A percentile compares a stretch with the other conserved stretches of the same genome.
Conservation (phyloP, 2,329 filamentous ascomycete genomes). For the Plectosphaerella cucumerina region DNA sequence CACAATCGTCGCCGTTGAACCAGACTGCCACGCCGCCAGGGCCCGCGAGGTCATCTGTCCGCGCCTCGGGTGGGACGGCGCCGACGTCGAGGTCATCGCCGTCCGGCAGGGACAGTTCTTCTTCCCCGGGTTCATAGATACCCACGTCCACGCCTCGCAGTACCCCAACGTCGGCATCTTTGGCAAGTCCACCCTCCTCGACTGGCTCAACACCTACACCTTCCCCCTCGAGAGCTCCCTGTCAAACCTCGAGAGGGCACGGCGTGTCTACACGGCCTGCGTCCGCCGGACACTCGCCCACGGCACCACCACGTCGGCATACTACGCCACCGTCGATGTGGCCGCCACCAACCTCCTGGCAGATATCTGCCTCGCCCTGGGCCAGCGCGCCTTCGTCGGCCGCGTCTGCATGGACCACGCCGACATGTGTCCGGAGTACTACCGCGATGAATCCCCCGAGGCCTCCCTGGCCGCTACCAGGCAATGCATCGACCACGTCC, state of each 20-base stretch:
- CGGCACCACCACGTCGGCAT: constrained; percentile 91
- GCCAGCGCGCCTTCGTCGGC: constrained; percentile 88
- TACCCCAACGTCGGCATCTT: constrained; percentile 94
- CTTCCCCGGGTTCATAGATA: constrained; percentile 86
- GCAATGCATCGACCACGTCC: constrained; percentile 61
- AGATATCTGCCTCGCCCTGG: constrained; percentile 70
- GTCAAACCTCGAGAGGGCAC: constrained; percentile 56
- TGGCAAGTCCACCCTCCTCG: constrained; percentile 84
- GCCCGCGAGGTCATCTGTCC: constrained; percentile 29
- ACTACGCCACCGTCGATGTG: constrained; percentile 88
- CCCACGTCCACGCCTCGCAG: constrained; percentile 91
- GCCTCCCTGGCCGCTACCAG: constrained; percentile 52
- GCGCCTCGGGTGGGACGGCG: constrained; percentile 39
- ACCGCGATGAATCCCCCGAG: constrained; percentile 67
- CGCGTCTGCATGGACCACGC: constrained; percentile 89
- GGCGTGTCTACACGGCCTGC: constrained; percentile 70
- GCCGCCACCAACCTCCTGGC: constrained; percentile 87
- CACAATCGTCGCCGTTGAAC: constrained; percentile 45
- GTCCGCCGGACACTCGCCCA: constrained; percentile 78
- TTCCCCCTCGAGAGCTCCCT: constrained; percentile 88
- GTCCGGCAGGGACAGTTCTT: constrained; percentile 61
- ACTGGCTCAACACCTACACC: constrained; percentile 93
- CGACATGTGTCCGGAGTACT: constrained; percentile 66
- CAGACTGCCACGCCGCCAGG: constrained; percentile 22
- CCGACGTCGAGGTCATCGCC: constrained; percentile 31